Conservation (phyloP, 768 basidiomycete species). For the Tephrocybe sp. region DNA sequence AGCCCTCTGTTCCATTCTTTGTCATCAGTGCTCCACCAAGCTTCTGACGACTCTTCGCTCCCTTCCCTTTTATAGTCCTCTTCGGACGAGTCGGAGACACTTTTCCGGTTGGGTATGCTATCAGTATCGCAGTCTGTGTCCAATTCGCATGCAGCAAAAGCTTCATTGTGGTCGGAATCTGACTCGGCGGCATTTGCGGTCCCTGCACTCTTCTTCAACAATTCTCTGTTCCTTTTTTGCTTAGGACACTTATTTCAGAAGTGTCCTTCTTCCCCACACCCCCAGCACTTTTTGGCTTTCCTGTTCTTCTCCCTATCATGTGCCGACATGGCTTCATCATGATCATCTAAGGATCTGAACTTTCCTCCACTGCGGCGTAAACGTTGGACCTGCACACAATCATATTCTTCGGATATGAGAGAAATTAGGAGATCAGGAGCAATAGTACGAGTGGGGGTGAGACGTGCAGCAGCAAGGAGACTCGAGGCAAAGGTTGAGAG, state of each 20-base stretch:
- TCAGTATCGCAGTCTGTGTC: neutral
- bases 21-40: no score
- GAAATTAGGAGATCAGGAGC: no score
- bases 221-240: neutral
- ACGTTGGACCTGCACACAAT: no score
- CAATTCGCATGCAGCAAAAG: neutral
- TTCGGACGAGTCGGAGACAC: slow-evolving; percentile 1
- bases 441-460: no score
- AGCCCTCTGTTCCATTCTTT: no score
- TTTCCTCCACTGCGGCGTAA: no score
- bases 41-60: neutral
- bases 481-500: no score
- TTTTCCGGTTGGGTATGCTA: neutral
- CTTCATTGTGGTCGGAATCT: neutral
- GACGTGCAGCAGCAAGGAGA: no score
- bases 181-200: neutral
- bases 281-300: slow-evolving; percentile 11
- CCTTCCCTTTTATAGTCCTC: neutral
- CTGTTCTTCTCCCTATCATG: neutral
- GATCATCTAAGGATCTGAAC: no score
- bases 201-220: neutral
- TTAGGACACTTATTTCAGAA: slow-evolving; percentile 10
- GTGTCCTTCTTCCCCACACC: no score
- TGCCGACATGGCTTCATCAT: no score
- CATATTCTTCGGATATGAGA: no score